Evolutionary conservation across 805 yeast genomes (phyloP), one percentile per base, ranked within the genome.

Genomic region (Yamadazyma philogaea): DNA sequence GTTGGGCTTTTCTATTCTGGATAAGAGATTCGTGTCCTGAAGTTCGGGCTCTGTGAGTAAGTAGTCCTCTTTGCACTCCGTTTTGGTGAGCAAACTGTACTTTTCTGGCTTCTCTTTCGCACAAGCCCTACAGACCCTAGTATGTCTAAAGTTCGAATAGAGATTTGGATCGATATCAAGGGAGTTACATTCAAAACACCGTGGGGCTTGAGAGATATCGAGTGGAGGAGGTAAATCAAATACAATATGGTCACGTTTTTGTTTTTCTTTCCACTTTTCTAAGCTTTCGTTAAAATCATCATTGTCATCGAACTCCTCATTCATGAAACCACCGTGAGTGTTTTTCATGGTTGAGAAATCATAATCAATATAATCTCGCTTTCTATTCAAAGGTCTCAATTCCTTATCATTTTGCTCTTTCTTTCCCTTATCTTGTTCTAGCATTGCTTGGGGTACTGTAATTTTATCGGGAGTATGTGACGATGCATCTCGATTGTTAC

Each of bases 61-160:
- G 60, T 93, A 93, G 64, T 93, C 99, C 52, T 86, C 91, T 31
- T 81, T 78, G 61, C 96, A 89, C 63, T 93, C 99, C 0, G 99
- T 93, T 64, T 93, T 93, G 6, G 99, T 93, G 39, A 93, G 64
- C 16, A 93, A 63, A 0, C 98, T 79, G 60, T 91, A 93, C 56
- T 93, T 93, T 30, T 93, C 96, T 0, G 96, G 96, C 17, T 66
- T 64, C 45, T 74, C 72, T 52, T 78, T 79, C 26, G 79, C 80
- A 61, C 99, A 93, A 39, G 75, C 70, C 39, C 83, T 77, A 61
- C 99, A 93, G 7, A 90, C 96, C 11, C 87, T 70, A 1, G 65
- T 64, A 21, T 83, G 67, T 14, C 72, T 69, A 66, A 90, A 93
- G n/a, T 79, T 78, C 8, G 82, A 75, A 54, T 67, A 77, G 31